These are phyloP conservation scores for Backusella tuberculispora DNA, from an alignment of 192 early-diverging fungal species.

Conservation along the genomic window DNA sequence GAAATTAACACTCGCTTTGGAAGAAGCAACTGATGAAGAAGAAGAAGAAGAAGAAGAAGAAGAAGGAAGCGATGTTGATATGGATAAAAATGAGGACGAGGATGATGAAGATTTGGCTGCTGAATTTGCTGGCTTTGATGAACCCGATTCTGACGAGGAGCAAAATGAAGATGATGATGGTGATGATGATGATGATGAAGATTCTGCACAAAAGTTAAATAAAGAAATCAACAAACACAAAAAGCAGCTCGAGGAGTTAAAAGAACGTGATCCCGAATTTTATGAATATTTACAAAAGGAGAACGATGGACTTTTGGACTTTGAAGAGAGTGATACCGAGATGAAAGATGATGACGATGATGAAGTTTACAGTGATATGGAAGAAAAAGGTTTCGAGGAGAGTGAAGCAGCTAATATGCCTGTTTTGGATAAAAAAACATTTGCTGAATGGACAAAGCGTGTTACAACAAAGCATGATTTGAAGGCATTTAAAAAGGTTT, in stretches of 20 bases:
- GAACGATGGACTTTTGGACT: conserved; percentile 80
- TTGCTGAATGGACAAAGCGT: conserved; percentile 71
- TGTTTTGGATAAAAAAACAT: conserved; percentile 74
- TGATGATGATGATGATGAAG: conserved; percentile 59
- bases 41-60: conserved; percentile 20
- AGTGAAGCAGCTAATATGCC: conserved; percentile 21
- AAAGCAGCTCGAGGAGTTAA: conserved; percentile 81
- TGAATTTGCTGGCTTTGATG: conserved; percentile 53
- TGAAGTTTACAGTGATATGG: conserved; percentile 21
- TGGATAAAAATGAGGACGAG: conserved; percentile 55
- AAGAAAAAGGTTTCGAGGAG: conserved; percentile 18
- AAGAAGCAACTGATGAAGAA: background rate
- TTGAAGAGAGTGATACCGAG: conserved; percentile 64
- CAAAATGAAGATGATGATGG: conserved; percentile 59
- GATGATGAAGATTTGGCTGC: conserved; percentile 55
- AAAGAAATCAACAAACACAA: conserved; percentile 71
- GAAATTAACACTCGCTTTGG: background rate
- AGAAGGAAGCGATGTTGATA: conserved; percentile 49
- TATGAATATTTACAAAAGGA: conserved; percentile 91
- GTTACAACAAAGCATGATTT: conserved; percentile 68
- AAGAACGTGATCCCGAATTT: conserved; percentile 89
- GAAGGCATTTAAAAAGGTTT: conserved; percentile 67
- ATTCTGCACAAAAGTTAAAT: conserved; percentile 53
- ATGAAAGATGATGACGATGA: conserved; percentile 45
- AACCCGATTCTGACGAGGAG: conserved; percentile 44